Evolutionary conservation across 2,329 filamentous ascomycete genomes (phyloP), one percentile per base, ranked within the genome.

Genomic region (Claviceps digitariae): DNA sequence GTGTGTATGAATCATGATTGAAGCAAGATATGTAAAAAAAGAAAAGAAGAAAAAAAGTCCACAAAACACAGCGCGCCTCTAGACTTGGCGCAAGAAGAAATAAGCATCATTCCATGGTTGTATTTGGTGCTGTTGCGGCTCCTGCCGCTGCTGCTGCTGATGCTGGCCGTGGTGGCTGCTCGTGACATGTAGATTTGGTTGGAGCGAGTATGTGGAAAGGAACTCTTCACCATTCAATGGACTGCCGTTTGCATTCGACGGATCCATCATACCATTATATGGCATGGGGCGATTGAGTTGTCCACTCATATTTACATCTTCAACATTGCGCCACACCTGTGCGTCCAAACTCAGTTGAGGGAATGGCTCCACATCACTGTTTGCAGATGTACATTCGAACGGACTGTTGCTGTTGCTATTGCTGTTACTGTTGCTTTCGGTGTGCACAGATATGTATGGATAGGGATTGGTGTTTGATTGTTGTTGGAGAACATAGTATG

Each of bases 171-270:
- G 20, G n/a, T 25, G 38, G 8, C 34, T 44, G 27, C 29, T 52
- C 20, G 49, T 36, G 2, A 56, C 53, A 51, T 63, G 61, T 46
- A 62, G 56, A 45, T 66, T 65, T 36, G 68, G 66, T 34, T 67
- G 69, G 49, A 64, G 62, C 21, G 63, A 60, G 55, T 66, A 70
- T 5, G 45, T 6, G 9, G 67, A 69, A 29, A 61, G 54, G 4
- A 66, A 66, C 43, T 66, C 68, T 45, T 69, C 66, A 6, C 65
- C 67, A 48, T 65, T 66, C 45, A 67, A 70, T 4, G 67, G 66
- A 54, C 66, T 69, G n/a, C 61, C 63, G 51, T 66, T 63, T 13
- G 61, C 62, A 47, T 63, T 67, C 31, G 62, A 62, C n/a, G 63
- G 60, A 38, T 63, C 61, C 52, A 67, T 60, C 50, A 66, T 63